These are phyloP conservation scores for Ganoderma multipileum DNA, from an alignment of 1,284 basidiomycete species.

Conservation along the genomic window DNA sequence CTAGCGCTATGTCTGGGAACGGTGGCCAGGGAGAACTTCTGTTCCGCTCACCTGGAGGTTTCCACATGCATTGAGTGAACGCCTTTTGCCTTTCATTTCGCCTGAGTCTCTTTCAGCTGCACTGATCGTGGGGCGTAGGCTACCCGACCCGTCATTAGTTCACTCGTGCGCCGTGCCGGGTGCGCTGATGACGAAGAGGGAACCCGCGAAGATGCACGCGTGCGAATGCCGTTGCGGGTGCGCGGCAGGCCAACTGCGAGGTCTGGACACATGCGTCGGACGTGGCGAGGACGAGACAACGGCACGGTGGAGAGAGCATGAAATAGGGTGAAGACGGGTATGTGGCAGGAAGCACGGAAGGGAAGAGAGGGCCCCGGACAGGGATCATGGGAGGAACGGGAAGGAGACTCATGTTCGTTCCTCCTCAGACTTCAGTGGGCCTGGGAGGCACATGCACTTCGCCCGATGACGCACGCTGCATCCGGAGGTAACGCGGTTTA, in stretches of 20 bases:
- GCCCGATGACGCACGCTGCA: not conserved
- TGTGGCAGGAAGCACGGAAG: not conserved
- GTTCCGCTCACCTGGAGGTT: not conserved
- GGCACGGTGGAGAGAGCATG: not conserved
- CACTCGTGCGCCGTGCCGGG: not conserved
- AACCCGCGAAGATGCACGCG: constrained; percentile 1
- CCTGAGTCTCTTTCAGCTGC: not conserved
- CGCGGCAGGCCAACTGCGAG: not conserved
- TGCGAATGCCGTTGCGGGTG: not conserved
- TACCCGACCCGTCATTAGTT: not conserved
- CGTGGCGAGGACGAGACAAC: not conserved
- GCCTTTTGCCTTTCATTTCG: not conserved
- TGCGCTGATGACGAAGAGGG: not conserved
- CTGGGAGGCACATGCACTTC: not conserved
- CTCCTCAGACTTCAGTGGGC: not conserved
- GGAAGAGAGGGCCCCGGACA: no score
- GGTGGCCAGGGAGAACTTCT: not conserved
- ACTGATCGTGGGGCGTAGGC: not conserved
- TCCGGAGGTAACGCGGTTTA: not conserved
- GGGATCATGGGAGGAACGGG: not conserved
- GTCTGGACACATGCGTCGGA: not conserved
- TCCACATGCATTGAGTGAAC: not conserved
- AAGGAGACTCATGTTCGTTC: not conserved
- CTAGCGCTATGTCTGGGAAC: not conserved
- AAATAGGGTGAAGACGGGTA: not conserved